phyloP scores from a whole-genome alignment of 1,284 basidiomycete species.

The Tausonia pullulans region DNA sequence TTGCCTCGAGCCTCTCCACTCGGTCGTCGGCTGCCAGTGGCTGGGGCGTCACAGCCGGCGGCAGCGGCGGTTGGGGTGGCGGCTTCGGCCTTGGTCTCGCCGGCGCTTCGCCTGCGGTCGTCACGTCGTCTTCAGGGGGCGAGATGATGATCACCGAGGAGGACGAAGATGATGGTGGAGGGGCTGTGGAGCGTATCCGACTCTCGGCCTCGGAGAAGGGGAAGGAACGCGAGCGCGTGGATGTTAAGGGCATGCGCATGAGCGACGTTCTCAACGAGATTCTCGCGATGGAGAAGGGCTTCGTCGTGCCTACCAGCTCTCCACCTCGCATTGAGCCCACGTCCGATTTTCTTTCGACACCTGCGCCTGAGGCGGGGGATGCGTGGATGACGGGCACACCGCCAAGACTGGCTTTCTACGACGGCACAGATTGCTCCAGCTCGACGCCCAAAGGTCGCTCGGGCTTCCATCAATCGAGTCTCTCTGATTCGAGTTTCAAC shows the following conservation, averaged over 20 bases:
- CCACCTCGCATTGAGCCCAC: no score
- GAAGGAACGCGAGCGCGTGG: not conserved
- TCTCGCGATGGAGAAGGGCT: constrained; percentile 34
- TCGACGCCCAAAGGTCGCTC: no score
- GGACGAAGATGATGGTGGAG: constrained; percentile 5
- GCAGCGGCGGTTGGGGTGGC: constrained; percentile 4
- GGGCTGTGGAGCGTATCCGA: constrained; percentile 6
- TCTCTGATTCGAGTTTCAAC: no score
- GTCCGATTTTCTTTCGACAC: no score
- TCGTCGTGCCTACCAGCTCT: constrained; percentile 19
- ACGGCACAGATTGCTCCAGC: no score
- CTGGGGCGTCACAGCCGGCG: constrained; percentile 1
- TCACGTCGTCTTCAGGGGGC: no score
- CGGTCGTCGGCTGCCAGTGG: constrained; percentile 4
- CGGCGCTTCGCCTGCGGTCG: no score
- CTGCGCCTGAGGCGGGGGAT: no score
- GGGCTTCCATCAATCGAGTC: no score
- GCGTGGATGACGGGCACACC: no score
- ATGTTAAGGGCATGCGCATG: constrained; percentile 27
- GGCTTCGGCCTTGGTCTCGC: no score
- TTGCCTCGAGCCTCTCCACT: constrained; percentile 3
- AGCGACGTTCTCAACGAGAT: constrained; percentile 34
- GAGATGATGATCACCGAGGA: not conserved
- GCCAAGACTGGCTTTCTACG: no score
- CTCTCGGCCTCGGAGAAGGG: not conserved